These are phyloP conservation scores for Angomonas deanei DNA, from an alignment of 208 protist genomes.

Conservation along the genomic window DNA sequence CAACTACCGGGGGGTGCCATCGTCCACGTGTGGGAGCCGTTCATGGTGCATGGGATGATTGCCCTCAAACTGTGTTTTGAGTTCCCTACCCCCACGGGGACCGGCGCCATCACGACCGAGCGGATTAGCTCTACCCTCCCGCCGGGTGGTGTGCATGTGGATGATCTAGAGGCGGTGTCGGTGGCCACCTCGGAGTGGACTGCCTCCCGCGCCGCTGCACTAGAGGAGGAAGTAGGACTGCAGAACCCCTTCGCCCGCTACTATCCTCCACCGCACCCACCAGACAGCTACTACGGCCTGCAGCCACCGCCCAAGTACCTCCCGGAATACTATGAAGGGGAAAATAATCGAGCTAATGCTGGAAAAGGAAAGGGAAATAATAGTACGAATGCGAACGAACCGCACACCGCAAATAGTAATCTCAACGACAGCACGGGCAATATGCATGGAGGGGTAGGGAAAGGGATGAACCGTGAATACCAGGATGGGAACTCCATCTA, in stretches of 20 bases:
- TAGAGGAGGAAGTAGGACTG: slow-evolving; percentile 63
- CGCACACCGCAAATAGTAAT: not conserved
- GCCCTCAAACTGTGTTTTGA: slow-evolving; percentile 56
- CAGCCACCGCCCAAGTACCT: not conserved
- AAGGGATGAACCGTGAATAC: too few relatives aligned
- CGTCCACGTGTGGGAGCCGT: slow-evolving; percentile 46
- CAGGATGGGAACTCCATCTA: too few relatives aligned
- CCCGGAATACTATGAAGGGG: not conserved
- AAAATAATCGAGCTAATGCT: not conserved
- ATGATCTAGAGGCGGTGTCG: slow-evolving; percentile 13
- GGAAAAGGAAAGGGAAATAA: not conserved
- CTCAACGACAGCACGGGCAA: slow-evolving; percentile 4
- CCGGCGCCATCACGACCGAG: not conserved
- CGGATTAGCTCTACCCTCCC: not conserved
- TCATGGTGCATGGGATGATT: slow-evolving; percentile 36
- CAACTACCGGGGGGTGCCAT: slow-evolving; percentile 41
- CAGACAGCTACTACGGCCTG: slow-evolving; percentile 14
- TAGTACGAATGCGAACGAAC: slow-evolving; percentile 1
- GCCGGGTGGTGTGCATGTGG: slow-evolving; percentile 11
- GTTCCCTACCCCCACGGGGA: slow-evolving; percentile 11
- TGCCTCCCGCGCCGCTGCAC: slow-evolving; percentile 18
- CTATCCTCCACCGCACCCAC: slow-evolving; percentile 36
- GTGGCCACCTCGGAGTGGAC: slow-evolving; percentile 33
- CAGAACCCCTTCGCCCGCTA: slow-evolving; percentile 67
- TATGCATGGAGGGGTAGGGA: too few relatives aligned